phyloP scores from a whole-genome alignment of 1,284 basidiomycete species.

The Ustilago cynodontis region DNA sequence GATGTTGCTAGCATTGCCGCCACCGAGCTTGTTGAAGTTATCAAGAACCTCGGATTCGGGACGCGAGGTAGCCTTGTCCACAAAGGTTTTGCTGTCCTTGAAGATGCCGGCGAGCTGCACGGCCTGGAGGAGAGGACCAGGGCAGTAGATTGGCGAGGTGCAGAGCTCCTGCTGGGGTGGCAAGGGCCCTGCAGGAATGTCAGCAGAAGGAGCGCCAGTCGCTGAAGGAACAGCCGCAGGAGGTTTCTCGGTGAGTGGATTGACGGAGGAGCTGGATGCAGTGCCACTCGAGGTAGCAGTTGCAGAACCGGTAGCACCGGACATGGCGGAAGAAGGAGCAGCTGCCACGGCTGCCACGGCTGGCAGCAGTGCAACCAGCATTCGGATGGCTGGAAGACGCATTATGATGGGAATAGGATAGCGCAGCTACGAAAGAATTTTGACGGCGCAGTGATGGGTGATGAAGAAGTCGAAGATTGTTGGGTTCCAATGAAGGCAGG shows the following conservation, averaged over 20 bases:
- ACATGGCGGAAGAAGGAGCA: conserved; percentile 27
- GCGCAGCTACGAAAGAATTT: background rate
- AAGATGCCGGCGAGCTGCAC: conserved; percentile 83
- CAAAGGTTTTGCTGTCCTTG: conserved; percentile 87
- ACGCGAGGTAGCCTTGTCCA: conserved; percentile 75
- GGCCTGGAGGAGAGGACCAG: conserved; percentile 71
- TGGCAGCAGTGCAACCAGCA: conserved; percentile 38
- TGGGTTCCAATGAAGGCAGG: background rate
- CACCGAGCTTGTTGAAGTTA: conserved; percentile 77
- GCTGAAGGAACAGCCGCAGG: conserved; percentile 48
- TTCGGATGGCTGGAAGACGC: conserved; percentile 29
- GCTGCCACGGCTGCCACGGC: conserved; percentile 35
- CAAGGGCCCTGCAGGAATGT: conserved; percentile 39
- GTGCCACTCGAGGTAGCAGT: conserved; percentile 11
- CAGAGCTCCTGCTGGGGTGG: conserved; percentile 53
- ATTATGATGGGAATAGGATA: conserved; percentile 13
- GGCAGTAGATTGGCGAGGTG: conserved; percentile 63
- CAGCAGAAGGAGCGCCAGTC: conserved; percentile 20
- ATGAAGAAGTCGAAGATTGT: background rate
- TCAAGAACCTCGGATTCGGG: conserved; percentile 76
- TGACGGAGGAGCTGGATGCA: conserved; percentile 31
- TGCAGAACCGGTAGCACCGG: conserved; percentile 8
- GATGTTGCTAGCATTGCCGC: conserved; percentile 73
- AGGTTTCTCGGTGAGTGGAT: conserved; percentile 39
- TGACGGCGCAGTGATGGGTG: background rate